Percentiles rank a stretch among this genome's conserved stretches.
phyloP scores from a whole-genome alignment of 2,329 filamentous ascomycete species.

The Trichoderma lentiforme region DNA sequence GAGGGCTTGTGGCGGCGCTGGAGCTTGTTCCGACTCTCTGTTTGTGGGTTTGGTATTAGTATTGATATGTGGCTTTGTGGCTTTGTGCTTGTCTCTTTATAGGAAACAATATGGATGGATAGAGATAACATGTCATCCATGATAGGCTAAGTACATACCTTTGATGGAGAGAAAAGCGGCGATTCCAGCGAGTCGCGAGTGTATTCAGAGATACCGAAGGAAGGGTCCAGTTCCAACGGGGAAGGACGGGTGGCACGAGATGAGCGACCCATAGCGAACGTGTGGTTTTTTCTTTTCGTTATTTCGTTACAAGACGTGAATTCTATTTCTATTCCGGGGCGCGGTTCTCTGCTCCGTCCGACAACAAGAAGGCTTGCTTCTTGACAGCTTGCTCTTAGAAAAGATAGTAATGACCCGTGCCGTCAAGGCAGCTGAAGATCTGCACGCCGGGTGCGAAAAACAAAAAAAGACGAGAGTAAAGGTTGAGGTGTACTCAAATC shows the following conservation, averaged over 20 bases:
- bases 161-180: conserved; percentile 5
- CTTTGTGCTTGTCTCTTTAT: neutral
- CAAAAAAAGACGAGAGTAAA: neutral
- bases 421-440: conserved; percentile 19
- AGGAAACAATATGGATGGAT: neutral
- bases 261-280: conserved; percentile 12
- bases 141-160: neutral
- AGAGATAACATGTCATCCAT: neutral
- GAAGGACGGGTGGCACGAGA: conserved; percentile 10
- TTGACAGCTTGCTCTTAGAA: neutral
- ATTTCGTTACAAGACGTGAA: neutral
- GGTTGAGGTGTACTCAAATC: neutral
- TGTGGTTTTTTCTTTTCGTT: neutral
- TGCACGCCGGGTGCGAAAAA: conserved; percentile 18
- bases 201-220: neutral
- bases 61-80: neutral
- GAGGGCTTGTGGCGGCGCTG: conserved; percentile 1
- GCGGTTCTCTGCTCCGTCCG: neutral
- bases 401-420: conserved; percentile 14
- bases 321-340: neutral
- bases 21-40: conserved; percentile 17
- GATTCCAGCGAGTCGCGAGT: conserved; percentile 4
- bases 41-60: neutral
- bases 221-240: conserved; percentile 9
- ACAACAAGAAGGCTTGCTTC: conserved; percentile 12